Base-by-base conservation (phyloP, 352 stramenopile species). In the Thalassiosira livingstoniorum region DNA sequence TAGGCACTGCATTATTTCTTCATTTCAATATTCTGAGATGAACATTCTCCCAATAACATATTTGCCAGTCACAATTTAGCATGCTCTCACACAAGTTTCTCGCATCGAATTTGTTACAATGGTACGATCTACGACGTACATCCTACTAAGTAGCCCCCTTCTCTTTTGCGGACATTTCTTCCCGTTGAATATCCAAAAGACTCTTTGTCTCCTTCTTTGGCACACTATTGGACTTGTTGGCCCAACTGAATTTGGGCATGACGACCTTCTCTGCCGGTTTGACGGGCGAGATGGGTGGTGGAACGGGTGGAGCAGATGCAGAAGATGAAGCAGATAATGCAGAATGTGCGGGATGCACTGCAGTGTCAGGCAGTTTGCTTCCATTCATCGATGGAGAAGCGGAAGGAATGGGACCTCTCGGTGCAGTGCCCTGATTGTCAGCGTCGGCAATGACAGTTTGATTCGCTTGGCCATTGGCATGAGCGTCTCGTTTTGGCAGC, bases 171-270 rank as follows among this genome's bases (percentile, higher is more conserved):
- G 65, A 58, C 65, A 74, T 64, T 55, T 74, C 65, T 55, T 74
- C 65, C 34, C 29, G 31, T 43, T 74, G 65, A 55, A 74, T 74
- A n/a, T 74, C 65, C 18, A 74, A 15, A 42, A 74, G 35, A 74
- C 65, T 74, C 51, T 65, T 63, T 2, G 47, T 39, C 55, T 63
- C 65, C 10, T 64, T 74, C 35, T 64, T 74, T 18, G 53, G 65
- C 7, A 42, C 31, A 45, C 1, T 10, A 42, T 63, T 74, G 13
- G 51, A 4, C 13, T 65, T 74, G 15, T 43, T 64, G 15, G 65
- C 65, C 65, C 65, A 74, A 23, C 65, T 55, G 18, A 74, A 74
- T 55, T 74, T 74, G 2, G 65, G 65, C 65, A 74, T 74, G 43
- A 29, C 29, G 1, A 31, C 7, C 39, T 74, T 74, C 29, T 57